A percentile compares a stretch with the other conserved stretches of the same genome.
phyloP scores from a whole-genome alignment of 768 basidiomycete genomes.

The Naganishia kalamii region DNA sequence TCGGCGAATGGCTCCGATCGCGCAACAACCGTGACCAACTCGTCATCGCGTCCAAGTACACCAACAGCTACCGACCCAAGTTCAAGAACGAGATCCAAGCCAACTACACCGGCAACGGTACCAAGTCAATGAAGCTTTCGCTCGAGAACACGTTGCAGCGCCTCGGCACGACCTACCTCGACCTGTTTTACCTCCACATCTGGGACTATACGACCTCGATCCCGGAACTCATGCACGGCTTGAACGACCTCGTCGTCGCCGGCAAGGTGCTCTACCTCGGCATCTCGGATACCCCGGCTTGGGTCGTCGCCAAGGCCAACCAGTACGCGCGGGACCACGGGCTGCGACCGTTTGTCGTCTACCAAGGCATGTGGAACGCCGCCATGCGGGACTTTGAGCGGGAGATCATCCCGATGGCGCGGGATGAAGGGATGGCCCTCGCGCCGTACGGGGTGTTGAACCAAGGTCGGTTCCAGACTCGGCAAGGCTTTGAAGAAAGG shows the following conservation, averaged over 20 bases:
- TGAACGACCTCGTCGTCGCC: conserved; percentile 25
- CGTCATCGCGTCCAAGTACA: conserved; percentile 48
- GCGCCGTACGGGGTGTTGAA: conserved; percentile 27
- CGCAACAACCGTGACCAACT: conserved; percentile 52
- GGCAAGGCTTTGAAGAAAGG: no score
- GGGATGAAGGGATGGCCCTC: conserved; percentile 39
- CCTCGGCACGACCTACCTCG: conserved; percentile 4
- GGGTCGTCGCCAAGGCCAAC: conserved; percentile 32
- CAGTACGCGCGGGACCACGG: conserved; percentile 28
- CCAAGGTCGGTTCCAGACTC: conserved; percentile 24
- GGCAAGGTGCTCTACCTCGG: conserved; percentile 37
- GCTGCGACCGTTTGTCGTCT: conserved; percentile 41
- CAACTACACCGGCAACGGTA: conserved; percentile 53
- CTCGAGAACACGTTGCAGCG: conserved; percentile 29
- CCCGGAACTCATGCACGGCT: conserved; percentile 29
- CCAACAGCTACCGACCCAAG: no score
- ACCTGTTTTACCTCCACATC: neutral
- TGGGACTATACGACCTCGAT: conserved; percentile 33
- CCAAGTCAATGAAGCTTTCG: conserved; percentile 50
- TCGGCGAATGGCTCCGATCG: conserved; percentile 54
- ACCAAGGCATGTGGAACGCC: conserved; percentile 47
- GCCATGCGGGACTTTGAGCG: conserved; percentile 47
- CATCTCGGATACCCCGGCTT: conserved; percentile 31
- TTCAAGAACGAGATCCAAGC: conserved; percentile 26
- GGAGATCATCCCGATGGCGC: conserved; percentile 49